Evolutionary conservation across 2,329 filamentous ascomycete species (phyloP), one percentile per base, ranked within the genome.

Genomic region (Eutypella sp.): DNA sequence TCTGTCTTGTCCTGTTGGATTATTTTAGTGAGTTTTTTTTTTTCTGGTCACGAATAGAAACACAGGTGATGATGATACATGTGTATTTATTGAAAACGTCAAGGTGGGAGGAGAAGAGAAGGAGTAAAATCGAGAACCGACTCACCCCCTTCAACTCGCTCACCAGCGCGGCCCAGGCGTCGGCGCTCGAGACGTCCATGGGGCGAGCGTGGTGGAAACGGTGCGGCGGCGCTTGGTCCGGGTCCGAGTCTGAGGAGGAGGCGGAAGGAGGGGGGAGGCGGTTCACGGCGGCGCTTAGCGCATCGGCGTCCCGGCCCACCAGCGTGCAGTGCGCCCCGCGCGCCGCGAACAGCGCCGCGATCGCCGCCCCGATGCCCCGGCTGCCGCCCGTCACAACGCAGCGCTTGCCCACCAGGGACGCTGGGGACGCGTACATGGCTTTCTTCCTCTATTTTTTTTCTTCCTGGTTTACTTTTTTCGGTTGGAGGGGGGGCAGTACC

Each of bases 341-440:
- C 43, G 62, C 59, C 18, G 85, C 79, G 58, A 90, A 86, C n/a
- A 77, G 72, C 31, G 69, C 64, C 9, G 85, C 85, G 45, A 90
- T 85, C 42, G 80, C 78, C 36, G 74, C 70, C 38, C 87, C 87
- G 54, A 90, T 89, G 44, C 83, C 81, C 18, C 84, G 81, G 37
- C 83, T 85, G 18, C 77, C 85, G 40, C 87, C 87, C 2, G 85
- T 86, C 42, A 90, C 72, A 59, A 87, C 70, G 61, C 72, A 76
- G 48, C 70, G 72, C 51, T 76, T 76, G 46, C 74, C 73, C 36
- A 57, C 57, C 45, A 80, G 64, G 42, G 62, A 58, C 19, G 36
- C 11, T 10, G 7, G 6, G 29, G 29, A 4, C 16, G 29, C 16
- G 5, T 15, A 33, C 13, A 33, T 33, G 5, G 13, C 16, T 33